Base-by-base conservation (phyloP, 129 eudicot species). In the Heracleum sosnowskyi region DNA sequence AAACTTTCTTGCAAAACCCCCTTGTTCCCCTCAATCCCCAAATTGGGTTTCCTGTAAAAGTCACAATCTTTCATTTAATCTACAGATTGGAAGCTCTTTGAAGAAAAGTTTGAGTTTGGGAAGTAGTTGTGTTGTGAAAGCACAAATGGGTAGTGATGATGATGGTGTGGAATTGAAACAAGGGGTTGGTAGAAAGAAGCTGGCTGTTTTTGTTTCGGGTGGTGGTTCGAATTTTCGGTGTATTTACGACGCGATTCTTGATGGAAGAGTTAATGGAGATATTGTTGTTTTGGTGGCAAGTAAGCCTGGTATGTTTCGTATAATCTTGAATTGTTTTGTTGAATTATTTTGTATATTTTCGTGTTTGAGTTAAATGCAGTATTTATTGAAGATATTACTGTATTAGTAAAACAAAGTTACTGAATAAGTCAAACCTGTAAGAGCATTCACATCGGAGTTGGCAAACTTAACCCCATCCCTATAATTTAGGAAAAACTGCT, bases 191-290 rank as follows among this genome's bases (percentile, higher is more conserved):
- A 74, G 81, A 84, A 93, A 93, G 62, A 93, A 87, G 15, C 81
- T 93, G 81, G 96, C 92, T 0, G 91, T 90, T 76, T 93, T 93
- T 81, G 97, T 92, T 20, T 92, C 97, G 0, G 96, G 98, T 7
- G 95, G 92, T 53, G 98, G 97, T 70, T 93, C 98, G 18, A 93
- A 93, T 87, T 93, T 93, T 76, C 85, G 84, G 82, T 87, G 91
- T 13, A 81, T 90, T 86, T 84, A 88, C 69, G 84, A 83, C 66
- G 96, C 92, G 0, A 87, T 85, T 69, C 82, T 87, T 42, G 62
- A 51, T 35, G 98, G 93, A 40, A 74, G 81, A 37, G 85, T 92
- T 71, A 60, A 81, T 80, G 98, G 98, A 28, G 82, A 85, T 35
- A 78, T 91, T 71, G 92, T 76, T 79, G 98, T 89, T 76, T 80